These are phyloP conservation scores for Umbelopsis vinacea DNA, from an alignment of 192 early-diverging fungal genomes.

Conservation along the genomic window DNA sequence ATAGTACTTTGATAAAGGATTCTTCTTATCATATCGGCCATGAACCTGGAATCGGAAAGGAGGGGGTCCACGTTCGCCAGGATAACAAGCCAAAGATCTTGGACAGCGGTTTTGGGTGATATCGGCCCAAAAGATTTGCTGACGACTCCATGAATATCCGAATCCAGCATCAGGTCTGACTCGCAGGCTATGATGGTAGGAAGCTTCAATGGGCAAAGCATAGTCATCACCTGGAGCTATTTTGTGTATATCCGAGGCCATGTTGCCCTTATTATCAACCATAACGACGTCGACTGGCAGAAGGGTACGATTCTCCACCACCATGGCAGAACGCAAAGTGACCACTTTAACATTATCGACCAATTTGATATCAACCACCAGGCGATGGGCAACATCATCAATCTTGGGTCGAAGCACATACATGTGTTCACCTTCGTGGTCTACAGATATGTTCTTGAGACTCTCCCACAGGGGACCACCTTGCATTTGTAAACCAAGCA, in stretches of 20 bases:
- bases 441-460: slow-evolving; percentile 86
- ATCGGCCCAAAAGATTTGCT: slow-evolving; percentile 86
- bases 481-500: slow-evolving; percentile 83
- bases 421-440: slow-evolving; percentile 82
- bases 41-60: slow-evolving; percentile 78
- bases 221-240: slow-evolving; percentile 82
- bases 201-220: slow-evolving; percentile 84
- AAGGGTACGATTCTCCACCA: slow-evolving; percentile 82
- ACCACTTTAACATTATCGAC: slow-evolving; percentile 91
- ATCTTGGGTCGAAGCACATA: slow-evolving; percentile 85
- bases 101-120: slow-evolving; percentile 49
- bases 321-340: slow-evolving; percentile 83
- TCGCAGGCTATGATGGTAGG: slow-evolving; percentile 78
- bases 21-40: slow-evolving; percentile 51
- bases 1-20: slow-evolving; percentile 55
- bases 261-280: slow-evolving; percentile 69
- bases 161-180: slow-evolving; percentile 84
- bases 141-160: slow-evolving; percentile 84
- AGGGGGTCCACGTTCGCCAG: slow-evolving; percentile 35
- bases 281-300: slow-evolving; percentile 81
- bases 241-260: slow-evolving; percentile 48
- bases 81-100: slow-evolving; percentile 23
- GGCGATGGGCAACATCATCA: slow-evolving; percentile 75
- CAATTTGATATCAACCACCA: slow-evolving; percentile 88
- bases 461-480: slow-evolving; percentile 87